A percentile compares a stretch with the other conserved stretches of the same genome.
These are phyloP conservation scores for Boehmeria nivea DNA, from an alignment of 306 rosid species.

Conservation along the genomic window DNA sequence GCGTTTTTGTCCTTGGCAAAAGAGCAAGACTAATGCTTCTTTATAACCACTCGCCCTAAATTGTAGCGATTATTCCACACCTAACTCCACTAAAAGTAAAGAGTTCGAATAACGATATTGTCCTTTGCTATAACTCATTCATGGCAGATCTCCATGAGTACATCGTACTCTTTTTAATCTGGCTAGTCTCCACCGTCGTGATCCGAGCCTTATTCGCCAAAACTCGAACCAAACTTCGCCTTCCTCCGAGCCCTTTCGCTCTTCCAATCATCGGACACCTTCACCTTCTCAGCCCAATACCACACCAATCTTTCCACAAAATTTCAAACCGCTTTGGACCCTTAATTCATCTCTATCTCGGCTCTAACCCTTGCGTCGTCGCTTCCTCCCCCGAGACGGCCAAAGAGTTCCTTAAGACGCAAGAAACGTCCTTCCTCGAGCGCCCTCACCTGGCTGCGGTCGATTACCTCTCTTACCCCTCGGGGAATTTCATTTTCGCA, in stretches of 20 bases:
- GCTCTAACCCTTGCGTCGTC: slow-evolving; percentile 43
- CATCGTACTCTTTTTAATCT: slow-evolving; percentile 19
- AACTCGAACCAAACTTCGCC: slow-evolving; percentile 16
- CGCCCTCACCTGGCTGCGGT: slow-evolving; percentile 34
- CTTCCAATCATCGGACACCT: slow-evolving; percentile 65
- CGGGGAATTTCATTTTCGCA: slow-evolving; percentile 41
- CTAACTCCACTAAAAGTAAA: too few species aligned
- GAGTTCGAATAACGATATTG: too few species aligned
- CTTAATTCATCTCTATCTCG: slow-evolving; percentile 43
- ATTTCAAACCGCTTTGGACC: slow-evolving; percentile 55
- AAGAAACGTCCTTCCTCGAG: slow-evolving; percentile 42
- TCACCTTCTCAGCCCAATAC: slow-evolving; percentile 37
- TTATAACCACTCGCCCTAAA: too few species aligned
- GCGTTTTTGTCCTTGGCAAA: too few species aligned
- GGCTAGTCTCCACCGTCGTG: slow-evolving; percentile 29
- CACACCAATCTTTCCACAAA: slow-evolving; percentile 49
- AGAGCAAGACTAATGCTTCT: too few species aligned
- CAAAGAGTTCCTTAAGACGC: slow-evolving; percentile 39
- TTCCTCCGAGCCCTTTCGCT: slow-evolving; percentile 42
- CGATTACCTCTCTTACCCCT: slow-evolving; percentile 50
- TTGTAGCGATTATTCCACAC: too few species aligned
- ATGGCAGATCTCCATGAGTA: slow-evolving; percentile 35
- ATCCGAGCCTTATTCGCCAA: slow-evolving; percentile 28
- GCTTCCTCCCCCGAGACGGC: slow-evolving; percentile 58
- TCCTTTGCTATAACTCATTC: too few species aligned